A percentile compares a stretch with the other conserved stretches of the same genome.
phyloP scores from a whole-genome alignment of 2,329 filamentous ascomycete species.

The Colletotrichum tofieldiae region DNA sequence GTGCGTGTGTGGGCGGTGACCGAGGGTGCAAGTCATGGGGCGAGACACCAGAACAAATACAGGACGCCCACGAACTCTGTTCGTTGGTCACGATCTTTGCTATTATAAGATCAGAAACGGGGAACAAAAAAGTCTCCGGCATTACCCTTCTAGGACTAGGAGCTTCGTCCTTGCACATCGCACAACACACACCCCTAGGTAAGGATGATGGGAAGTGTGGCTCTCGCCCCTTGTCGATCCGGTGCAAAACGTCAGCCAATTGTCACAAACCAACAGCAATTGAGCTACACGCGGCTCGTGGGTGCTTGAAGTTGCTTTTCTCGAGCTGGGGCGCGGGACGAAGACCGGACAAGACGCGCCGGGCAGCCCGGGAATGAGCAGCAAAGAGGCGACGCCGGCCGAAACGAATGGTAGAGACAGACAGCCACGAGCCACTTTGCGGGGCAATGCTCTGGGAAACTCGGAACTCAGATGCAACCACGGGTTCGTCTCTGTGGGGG shows the following conservation, averaged over 20 bases:
- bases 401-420: background rate
- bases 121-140: slow-evolving; percentile 3
- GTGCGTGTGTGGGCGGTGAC: background rate
- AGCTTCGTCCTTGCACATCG: background rate
- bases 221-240: background rate
- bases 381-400: background rate
- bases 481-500: background rate
- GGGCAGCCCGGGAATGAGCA: background rate
- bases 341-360: slow-evolving; percentile 8
- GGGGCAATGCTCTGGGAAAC: background rate
- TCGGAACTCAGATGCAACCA: background rate
- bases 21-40: background rate
- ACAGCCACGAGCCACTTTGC: background rate
- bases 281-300: slow-evolving; percentile 1
- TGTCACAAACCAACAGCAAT: slow-evolving; percentile 10
- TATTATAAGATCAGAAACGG: slow-evolving; percentile 14
- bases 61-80: slow-evolving; percentile 3
- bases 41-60: background rate
- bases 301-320: background rate
- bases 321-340: slow-evolving; percentile 3
- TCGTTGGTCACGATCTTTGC: slow-evolving; percentile 20
- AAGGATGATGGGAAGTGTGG: slow-evolving; percentile 24
- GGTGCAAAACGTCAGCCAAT: slow-evolving; percentile 8
- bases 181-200: slow-evolving; percentile 4
- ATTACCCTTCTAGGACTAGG: slow-evolving; percentile 29